These are phyloP conservation scores for Ceriops tagal DNA, from an alignment of 345 rosid genomes.

Conservation along the genomic window DNA sequence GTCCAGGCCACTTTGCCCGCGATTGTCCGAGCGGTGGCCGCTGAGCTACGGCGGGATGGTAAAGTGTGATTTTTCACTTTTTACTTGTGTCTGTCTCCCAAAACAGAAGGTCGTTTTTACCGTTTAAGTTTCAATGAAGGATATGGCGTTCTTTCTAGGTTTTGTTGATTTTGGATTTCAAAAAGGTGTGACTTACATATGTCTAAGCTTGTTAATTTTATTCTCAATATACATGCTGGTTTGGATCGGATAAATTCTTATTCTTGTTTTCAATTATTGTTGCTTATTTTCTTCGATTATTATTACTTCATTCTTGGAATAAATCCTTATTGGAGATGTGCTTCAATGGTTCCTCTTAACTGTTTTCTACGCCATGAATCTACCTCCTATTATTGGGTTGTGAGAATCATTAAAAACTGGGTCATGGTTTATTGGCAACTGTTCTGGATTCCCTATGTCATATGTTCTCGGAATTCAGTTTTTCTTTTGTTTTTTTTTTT, in stretches of 20 bases:
- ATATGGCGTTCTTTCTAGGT: background rate
- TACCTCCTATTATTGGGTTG: too few relatives aligned
- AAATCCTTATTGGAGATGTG: too few relatives aligned
- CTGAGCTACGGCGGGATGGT: constrained; percentile 11
- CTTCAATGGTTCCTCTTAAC: too few relatives aligned
- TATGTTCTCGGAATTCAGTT: too few relatives aligned
- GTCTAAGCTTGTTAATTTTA: constrained; percentile 3
- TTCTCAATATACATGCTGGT: constrained; percentile 30
- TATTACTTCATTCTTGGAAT: too few relatives aligned
- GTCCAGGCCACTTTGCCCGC: constrained; percentile 77
- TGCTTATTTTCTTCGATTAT: too few relatives aligned
- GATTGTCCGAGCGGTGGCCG: constrained; percentile 70
- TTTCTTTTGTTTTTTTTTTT: background rate
- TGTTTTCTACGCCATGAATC: too few relatives aligned
- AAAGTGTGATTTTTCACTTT: background rate
- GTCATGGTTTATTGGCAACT: too few relatives aligned
- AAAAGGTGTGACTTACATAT: constrained; percentile 28
- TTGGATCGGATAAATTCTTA: too few relatives aligned
- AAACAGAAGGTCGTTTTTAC: background rate
- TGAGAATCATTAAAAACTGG: too few relatives aligned
- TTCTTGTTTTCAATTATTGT: too few relatives aligned
- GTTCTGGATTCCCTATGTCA: too few relatives aligned
- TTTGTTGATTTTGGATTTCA: background rate
- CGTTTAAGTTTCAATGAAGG: background rate
- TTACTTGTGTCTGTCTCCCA: background rate